Percentiles rank a stretch among this genome's conserved stretches.
Evolutionary conservation across 768 basidiomycete genomes (phyloP).

Genomic region (Pulveroboletus frians): DNA sequence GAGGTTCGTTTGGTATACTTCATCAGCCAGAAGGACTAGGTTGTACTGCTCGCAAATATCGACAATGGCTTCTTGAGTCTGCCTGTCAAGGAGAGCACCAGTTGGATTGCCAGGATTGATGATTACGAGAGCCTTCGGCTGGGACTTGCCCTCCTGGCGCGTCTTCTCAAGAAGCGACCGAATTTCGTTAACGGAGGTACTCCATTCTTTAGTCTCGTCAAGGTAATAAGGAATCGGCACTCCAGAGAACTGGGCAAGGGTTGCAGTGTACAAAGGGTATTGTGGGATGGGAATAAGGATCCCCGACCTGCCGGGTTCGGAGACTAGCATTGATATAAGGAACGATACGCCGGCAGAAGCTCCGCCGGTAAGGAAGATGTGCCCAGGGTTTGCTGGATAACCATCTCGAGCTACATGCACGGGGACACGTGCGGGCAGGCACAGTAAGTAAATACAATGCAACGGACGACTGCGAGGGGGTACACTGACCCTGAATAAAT

Average conservation of each 20-base stretch:
- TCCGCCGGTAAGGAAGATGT: conserved; percentile 93
- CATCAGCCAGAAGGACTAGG: conserved; percentile 91
- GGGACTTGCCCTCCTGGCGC: conserved; percentile 46
- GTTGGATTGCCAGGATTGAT: conserved; percentile 99
- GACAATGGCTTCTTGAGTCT: conserved; percentile 73
- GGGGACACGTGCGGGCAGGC: not conserved
- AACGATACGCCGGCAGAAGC: conserved; percentile 94
- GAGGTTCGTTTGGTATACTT: conserved; percentile 96
- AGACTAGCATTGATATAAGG: conserved; percentile 74
- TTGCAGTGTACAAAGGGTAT: conserved; percentile 95
- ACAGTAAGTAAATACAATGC: conserved; percentile 4
- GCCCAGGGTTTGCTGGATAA: conserved; percentile 69
- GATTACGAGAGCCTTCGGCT: conserved; percentile 83
- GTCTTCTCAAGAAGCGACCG: conserved; percentile 63
- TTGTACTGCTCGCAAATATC: conserved; percentile 77
- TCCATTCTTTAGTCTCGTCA: conserved; percentile 78
- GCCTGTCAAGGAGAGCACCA: conserved; percentile 70
- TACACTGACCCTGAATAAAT: conserved; percentile 73
- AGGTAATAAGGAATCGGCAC: conserved; percentile 83
- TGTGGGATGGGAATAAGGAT: conserved; percentile 97
- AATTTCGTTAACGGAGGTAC: conserved; percentile 67
- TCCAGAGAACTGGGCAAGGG: conserved; percentile 83
- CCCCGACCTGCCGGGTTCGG: conserved; percentile 54
- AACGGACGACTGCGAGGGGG: not conserved
- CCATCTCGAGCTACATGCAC: conserved; percentile 74